Percentiles rank a stretch among this genome's conserved stretches.
Conservation (phyloP, 2,329 filamentous ascomycete species). For the Penicillium italicum region DNA sequence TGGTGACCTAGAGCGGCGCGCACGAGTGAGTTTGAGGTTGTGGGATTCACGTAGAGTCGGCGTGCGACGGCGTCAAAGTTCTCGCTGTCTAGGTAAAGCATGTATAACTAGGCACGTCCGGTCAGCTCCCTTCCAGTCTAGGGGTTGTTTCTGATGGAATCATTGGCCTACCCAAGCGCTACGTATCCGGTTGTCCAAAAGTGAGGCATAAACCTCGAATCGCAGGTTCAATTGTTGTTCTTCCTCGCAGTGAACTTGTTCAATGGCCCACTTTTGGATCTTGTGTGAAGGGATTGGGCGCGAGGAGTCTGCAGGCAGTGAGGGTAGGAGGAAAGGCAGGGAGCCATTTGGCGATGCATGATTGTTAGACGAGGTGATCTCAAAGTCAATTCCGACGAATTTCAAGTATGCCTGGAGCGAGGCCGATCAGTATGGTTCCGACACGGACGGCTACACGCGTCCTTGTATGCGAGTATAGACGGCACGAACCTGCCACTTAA, state of each 20-base stretch:
- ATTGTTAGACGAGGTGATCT: slow-evolving; percentile 72
- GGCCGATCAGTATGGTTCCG: slow-evolving; percentile 9
- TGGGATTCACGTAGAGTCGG: slow-evolving; percentile 65
- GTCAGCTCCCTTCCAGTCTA: background rate
- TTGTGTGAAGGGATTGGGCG: slow-evolving; percentile 60
- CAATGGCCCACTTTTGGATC: slow-evolving; percentile 65
- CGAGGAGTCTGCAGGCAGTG: slow-evolving; percentile 38
- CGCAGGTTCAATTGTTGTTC: slow-evolving; percentile 53
- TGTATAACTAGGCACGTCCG: slow-evolving; percentile 58
- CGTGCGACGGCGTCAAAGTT: slow-evolving; percentile 66
- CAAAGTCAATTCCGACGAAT: slow-evolving; percentile 67
- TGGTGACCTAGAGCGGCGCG: slow-evolving; percentile 60
- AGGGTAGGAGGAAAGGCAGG: slow-evolving; percentile 80
- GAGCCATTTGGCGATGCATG: slow-evolving; percentile 86
- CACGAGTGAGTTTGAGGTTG: slow-evolving; percentile 60
- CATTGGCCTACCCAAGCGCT: slow-evolving; percentile 68
- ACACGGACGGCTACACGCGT: background rate
- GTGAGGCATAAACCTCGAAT: slow-evolving; percentile 71
- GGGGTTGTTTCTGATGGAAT: background rate
- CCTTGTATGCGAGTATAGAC: background rate
- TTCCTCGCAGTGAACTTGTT: slow-evolving; percentile 46
- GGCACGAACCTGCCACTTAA: slow-evolving; percentile 83
- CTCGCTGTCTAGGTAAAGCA: slow-evolving; percentile 69
- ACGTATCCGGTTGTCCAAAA: slow-evolving; percentile 73
- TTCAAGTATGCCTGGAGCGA: slow-evolving; percentile 69